Percentiles rank a stretch among this genome's conserved stretches.
Evolutionary conservation across 108 stramenopile species (phyloP).

Genomic region (Schizochytrium sp.): DNA sequence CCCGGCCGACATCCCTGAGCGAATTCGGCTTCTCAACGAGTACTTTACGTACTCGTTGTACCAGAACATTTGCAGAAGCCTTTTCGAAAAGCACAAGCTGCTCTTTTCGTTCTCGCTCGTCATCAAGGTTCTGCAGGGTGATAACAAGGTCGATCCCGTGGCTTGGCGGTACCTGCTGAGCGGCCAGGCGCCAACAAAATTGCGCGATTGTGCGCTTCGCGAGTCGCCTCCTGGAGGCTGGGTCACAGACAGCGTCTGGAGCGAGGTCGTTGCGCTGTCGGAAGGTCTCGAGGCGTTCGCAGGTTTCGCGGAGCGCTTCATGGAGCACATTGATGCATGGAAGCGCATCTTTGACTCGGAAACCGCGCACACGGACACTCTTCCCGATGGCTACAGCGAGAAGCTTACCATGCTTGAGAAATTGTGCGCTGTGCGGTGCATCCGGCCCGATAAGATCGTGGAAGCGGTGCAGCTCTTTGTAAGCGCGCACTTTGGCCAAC

Average conservation of each 20-base stretch:
- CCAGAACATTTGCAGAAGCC: conserved; percentile 52
- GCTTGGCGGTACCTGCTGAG: conserved; percentile 58
- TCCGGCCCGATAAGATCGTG: conserved; percentile 52
- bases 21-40: conserved; percentile 43
- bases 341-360: conserved; percentile 39
- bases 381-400: conserved; percentile 38
- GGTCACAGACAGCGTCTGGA: conserved; percentile 49
- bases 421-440: conserved; percentile 41
- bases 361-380: conserved; percentile 31
- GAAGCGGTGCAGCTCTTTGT: conserved; percentile 52
- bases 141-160: conserved; percentile 34
- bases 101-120: conserved; percentile 54
- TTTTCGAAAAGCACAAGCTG: conserved; percentile 64
- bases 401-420: conserved; percentile 35
- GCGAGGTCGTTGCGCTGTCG: conserved; percentile 25
- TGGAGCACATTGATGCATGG: background rate
- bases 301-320: conserved; percentile 29
- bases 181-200: conserved; percentile 21
- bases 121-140: conserved; percentile 51
- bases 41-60: conserved; percentile 53
- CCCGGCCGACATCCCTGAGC: conserved; percentile 31
- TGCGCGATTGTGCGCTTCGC: background rate
- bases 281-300: conserved; percentile 30
- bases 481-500: conserved; percentile 33
- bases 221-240: conserved; percentile 16